These are phyloP conservation scores for Tolypocladium ophioglossoides DNA, from an alignment of 2,329 filamentous ascomycete species.

Conservation along the genomic window DNA sequence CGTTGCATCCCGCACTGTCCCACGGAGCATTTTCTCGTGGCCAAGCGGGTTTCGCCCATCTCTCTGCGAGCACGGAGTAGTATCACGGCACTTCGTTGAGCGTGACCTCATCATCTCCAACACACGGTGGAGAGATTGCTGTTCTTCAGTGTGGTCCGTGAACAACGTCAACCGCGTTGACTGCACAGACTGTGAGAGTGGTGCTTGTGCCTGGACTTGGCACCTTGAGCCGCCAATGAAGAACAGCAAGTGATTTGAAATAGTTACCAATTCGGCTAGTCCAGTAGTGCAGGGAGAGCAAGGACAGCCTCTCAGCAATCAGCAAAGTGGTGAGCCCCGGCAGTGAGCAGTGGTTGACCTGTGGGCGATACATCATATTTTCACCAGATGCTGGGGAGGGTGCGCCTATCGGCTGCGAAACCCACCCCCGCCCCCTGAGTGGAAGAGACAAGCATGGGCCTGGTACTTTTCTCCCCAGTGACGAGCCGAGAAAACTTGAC, in stretches of 20 bases:
- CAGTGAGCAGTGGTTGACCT: not conserved
- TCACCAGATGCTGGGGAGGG: constrained; percentile 1
- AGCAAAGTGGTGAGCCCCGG: not conserved
- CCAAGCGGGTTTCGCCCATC: not conserved
- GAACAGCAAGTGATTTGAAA: not conserved
- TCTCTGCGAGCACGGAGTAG: not conserved
- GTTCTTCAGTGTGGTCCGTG: not conserved
- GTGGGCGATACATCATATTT: constrained; percentile 9
- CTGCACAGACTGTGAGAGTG: not conserved
- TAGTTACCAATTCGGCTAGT: not conserved
- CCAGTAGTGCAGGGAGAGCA: not conserved
- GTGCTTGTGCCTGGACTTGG: not conserved
- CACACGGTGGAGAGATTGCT: not conserved
- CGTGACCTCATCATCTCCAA: not conserved
- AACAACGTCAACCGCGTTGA: not conserved
- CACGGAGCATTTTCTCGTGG: not conserved
- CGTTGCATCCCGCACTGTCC: not conserved
- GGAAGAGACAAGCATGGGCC: not conserved
- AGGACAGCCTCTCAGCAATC: not conserved
- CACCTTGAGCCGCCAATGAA: not conserved
- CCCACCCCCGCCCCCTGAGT: not conserved
- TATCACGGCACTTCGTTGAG: not conserved
- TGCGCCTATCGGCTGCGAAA: not conserved
- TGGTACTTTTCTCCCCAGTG: not conserved
- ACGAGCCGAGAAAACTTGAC: not conserved